Evolutionary conservation across 2,329 filamentous ascomycete species (phyloP).

Genomic region (Dryadomyces quercus-mongolicae): DNA sequence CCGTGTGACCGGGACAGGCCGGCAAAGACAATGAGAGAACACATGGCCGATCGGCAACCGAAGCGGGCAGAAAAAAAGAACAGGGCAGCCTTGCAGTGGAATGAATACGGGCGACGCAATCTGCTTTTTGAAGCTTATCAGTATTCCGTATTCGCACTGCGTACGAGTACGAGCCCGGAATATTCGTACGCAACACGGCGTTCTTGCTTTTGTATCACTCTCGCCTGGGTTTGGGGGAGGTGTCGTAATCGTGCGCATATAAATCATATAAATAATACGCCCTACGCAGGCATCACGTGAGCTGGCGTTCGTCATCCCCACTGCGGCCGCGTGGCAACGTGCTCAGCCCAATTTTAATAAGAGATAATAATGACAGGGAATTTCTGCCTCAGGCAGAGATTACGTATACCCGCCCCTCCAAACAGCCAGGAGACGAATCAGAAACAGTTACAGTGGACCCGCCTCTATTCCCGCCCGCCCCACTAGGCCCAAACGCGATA

Average conservation of each 20-base stretch:
- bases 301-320: background rate
- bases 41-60: conserved; percentile 1
- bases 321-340: background rate
- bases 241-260: background rate
- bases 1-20: no score
- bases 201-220: no score
- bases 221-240: no score
- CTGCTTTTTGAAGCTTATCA: no score
- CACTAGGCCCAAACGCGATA: background rate
- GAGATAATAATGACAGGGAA: background rate
- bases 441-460: background rate
- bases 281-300: background rate
- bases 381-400: conserved; percentile 2
- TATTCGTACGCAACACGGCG: no score
- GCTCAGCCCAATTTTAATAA: background rate
- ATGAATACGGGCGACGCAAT: no score
- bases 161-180: no score
- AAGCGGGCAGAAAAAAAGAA: conserved; percentile 2
- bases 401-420: conserved; percentile 6
- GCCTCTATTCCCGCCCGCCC: background rate
- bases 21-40: background rate
- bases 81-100: background rate
- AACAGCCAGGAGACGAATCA: background rate
- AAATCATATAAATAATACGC: background rate
- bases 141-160: background rate